Conservation (phyloP, 2,329 filamentous ascomycete genomes). For the Alternaria arbusti region DNA sequence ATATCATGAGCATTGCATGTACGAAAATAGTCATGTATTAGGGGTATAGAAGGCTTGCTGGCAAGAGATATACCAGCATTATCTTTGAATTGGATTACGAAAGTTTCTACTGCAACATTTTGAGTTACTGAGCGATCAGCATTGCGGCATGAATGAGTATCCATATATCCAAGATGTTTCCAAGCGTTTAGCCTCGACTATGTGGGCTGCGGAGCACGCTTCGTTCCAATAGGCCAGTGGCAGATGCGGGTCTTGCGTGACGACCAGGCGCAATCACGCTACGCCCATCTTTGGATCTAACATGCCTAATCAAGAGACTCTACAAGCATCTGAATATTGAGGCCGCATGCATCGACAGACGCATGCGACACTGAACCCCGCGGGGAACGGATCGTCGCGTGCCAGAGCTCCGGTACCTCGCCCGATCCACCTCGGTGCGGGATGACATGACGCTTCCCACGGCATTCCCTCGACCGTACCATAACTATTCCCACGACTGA, state of each 20-base stretch:
- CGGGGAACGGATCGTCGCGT: slow-evolving; percentile 3
- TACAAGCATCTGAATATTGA: not conserved
- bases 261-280: not conserved
- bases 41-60: slow-evolving; percentile 17
- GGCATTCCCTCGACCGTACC: not conserved
- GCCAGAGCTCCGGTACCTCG: not conserved
- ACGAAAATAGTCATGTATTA: slow-evolving; percentile 11
- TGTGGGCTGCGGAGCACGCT: slow-evolving; percentile 3
- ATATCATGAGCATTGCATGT: slow-evolving; percentile 14
- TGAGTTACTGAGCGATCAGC: not conserved
- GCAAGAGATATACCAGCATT: slow-evolving; percentile 16
- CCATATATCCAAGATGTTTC: not conserved
- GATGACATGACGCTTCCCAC: slow-evolving; percentile 10
- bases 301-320: not conserved
- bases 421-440: not conserved
- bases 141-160: not conserved
- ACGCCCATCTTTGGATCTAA: not conserved
- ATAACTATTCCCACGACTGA: not conserved
- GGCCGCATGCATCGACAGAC: not conserved
- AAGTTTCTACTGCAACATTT: not conserved
- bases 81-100: slow-evolving; percentile 5
- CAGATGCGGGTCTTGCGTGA: not conserved
- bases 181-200: not conserved
- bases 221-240: slow-evolving; percentile 5
- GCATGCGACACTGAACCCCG: not conserved